phyloP scores from a whole-genome alignment of 2,329 filamentous ascomycete species.

The Exophiala sideris region DNA sequence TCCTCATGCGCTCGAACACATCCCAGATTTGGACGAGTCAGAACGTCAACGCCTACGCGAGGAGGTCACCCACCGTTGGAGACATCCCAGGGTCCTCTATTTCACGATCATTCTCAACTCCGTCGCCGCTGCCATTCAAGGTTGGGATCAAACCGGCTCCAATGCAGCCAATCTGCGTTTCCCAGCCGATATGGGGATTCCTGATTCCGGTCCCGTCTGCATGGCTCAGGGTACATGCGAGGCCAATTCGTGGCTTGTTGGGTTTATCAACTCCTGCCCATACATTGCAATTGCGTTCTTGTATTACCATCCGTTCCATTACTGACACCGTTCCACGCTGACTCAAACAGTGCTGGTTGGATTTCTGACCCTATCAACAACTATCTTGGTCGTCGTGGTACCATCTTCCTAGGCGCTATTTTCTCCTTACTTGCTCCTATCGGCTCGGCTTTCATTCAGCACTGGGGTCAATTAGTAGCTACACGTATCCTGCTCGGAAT shows the following conservation, averaged over 20 bases:
- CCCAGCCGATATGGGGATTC: constrained; percentile 47
- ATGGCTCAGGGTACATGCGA: constrained; percentile 34
- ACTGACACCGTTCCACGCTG: constrained; percentile 7
- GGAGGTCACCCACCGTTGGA: constrained; percentile 49
- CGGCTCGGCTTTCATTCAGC: constrained; percentile 60
- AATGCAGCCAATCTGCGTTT: constrained; percentile 55
- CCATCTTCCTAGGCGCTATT: constrained; percentile 61
- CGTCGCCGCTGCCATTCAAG: constrained; percentile 51
- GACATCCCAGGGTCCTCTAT: constrained; percentile 47
- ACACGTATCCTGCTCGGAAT: constrained; percentile 50
- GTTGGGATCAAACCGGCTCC: constrained; percentile 46
- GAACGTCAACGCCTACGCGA: constrained; percentile 42
- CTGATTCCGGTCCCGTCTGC: constrained; percentile 31
- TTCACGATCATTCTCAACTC: constrained; percentile 50
- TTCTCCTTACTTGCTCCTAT: constrained; percentile 67
- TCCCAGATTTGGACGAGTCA: constrained; percentile 56
- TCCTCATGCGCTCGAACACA: constrained; percentile 59
- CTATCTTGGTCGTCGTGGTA: constrained; percentile 57
- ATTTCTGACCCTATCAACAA: constrained; percentile 63
- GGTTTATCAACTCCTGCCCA: constrained; percentile 60
- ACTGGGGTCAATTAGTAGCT: constrained; percentile 57
- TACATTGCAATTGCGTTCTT: constrained; percentile 53
- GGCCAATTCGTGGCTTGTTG: constrained; percentile 59
- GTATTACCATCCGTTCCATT: constrained; percentile 31
- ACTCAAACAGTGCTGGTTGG: constrained; percentile 56